Evolutionary conservation across 768 basidiomycete genomes (phyloP).

Genomic region (Clathrus columnatus): DNA sequence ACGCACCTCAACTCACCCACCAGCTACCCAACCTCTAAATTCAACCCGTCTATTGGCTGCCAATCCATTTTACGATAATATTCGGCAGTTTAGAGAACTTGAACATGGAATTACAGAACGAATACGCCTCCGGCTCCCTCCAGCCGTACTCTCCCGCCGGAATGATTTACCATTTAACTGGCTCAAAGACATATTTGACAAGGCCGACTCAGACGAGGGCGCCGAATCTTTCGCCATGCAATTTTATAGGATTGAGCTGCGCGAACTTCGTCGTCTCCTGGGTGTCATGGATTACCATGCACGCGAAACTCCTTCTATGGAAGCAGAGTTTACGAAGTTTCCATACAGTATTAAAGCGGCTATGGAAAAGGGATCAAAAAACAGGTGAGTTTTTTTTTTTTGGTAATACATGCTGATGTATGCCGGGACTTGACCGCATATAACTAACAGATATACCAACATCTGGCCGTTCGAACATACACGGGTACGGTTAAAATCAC

Average conservation of each 20-base stretch:
- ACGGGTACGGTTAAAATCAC: constrained; percentile 57
- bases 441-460: constrained; percentile 65
- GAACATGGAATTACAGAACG: constrained; percentile 60
- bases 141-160: constrained; percentile 40
- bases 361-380: constrained; percentile 90
- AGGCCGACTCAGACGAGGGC: constrained; percentile 51
- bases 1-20: constrained; percentile 10
- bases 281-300: constrained; percentile 89
- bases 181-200: constrained; percentile 62
- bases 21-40: constrained; percentile 16
- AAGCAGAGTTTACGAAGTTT: constrained; percentile 27
- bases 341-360: constrained; percentile 95
- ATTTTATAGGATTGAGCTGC: constrained; percentile 87
- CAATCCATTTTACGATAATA: constrained; percentile 94
- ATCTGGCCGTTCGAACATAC: constrained; percentile 98
- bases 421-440: too few relatives aligned
- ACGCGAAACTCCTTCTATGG: constrained; percentile 32
- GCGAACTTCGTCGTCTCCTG: constrained; percentile 82
- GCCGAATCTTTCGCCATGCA: constrained; percentile 81
- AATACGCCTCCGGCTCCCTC: constrained; percentile 59
- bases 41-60: constrained; percentile 31
- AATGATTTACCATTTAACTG: constrained; percentile 72
- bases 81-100: constrained; percentile 82
- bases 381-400: constrained; percentile 48
- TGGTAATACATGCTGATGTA: not conserved